phyloP scores from a whole-genome alignment of 2,329 filamentous ascomycete genomes.

The Hirsutella rhossiliensis region DNA sequence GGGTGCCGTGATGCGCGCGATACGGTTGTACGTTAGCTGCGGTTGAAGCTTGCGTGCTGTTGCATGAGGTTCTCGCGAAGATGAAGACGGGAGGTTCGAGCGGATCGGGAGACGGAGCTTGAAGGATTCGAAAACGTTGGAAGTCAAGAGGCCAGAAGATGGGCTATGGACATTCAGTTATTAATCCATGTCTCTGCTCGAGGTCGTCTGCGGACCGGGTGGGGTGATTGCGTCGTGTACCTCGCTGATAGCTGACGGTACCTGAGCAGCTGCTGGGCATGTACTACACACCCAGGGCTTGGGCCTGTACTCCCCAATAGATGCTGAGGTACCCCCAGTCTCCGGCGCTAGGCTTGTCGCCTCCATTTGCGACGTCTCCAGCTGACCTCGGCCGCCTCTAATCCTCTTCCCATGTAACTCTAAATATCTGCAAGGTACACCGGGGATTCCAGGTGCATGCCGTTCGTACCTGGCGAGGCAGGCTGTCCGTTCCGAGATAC shows the following conservation, averaged over 20 bases:
- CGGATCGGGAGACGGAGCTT: neutral
- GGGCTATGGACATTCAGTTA: neutral
- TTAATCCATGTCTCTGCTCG: neutral
- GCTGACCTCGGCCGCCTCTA: no score
- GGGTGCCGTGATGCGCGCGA: neutral
- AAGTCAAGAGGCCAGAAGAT: neutral
- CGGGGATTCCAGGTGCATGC: no score
- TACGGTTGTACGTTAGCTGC: neutral
- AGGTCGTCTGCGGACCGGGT: constrained; percentile 3
- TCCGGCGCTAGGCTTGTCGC: no score
- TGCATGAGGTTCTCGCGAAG: neutral
- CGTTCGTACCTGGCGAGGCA: no score
- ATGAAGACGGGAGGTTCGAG: neutral
- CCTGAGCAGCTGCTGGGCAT: neutral
- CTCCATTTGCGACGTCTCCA: no score
- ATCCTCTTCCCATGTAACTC: no score
- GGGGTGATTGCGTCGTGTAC: neutral
- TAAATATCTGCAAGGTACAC: no score
- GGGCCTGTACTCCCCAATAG: no score
- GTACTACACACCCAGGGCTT: no score
- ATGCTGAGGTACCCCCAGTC: no score
- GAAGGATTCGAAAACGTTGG: neutral
- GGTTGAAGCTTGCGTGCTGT: neutral
- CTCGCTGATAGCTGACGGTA: neutral
- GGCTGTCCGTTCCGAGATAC: no score